phyloP scores from a whole-genome alignment of 345 rosid species.

The Balakata baccata region DNA sequence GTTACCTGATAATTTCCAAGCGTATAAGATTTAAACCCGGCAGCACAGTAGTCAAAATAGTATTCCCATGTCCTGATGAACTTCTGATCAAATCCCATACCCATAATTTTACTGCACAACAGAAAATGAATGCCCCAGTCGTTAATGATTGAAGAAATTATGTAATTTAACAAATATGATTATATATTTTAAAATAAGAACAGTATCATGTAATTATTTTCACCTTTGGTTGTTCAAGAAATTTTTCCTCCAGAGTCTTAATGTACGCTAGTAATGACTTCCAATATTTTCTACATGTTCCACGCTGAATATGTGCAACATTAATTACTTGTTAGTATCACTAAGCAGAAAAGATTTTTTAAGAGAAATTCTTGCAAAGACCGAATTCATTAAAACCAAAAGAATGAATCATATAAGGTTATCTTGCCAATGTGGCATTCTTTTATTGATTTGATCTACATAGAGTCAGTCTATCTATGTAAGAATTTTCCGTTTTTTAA shows the following conservation, averaged over 20 bases:
- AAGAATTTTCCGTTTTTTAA: too few species aligned
- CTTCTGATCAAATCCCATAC: conserved; percentile 66
- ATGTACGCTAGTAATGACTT: conserved; percentile 68
- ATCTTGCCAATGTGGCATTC: too few species aligned
- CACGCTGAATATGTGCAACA: conserved; percentile 37
- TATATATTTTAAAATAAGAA: too few species aligned
- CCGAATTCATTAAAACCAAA: too few species aligned
- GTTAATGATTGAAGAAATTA: neutral
- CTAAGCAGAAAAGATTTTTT: too few species aligned
- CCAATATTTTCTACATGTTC: conserved; percentile 85
- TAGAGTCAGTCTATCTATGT: too few species aligned
- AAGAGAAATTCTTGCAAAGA: too few species aligned
- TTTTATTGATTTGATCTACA: too few species aligned
- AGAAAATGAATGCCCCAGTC: neutral
- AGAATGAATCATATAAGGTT: too few species aligned
- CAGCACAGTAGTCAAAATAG: conserved; percentile 81
- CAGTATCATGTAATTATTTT: neutral
- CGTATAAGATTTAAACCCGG: conserved; percentile 66
- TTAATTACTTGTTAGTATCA: too few species aligned
- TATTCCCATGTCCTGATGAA: conserved; percentile 87
- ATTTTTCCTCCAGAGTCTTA: conserved; percentile 68
- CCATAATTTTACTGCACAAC: conserved; percentile 48
- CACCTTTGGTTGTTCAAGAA: conserved; percentile 73
- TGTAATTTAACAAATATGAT: too few species aligned
- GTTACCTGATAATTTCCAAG: conserved; percentile 68